Conservation (phyloP, 2,329 filamentous ascomycete species). For the Sarocladium strictum region DNA sequence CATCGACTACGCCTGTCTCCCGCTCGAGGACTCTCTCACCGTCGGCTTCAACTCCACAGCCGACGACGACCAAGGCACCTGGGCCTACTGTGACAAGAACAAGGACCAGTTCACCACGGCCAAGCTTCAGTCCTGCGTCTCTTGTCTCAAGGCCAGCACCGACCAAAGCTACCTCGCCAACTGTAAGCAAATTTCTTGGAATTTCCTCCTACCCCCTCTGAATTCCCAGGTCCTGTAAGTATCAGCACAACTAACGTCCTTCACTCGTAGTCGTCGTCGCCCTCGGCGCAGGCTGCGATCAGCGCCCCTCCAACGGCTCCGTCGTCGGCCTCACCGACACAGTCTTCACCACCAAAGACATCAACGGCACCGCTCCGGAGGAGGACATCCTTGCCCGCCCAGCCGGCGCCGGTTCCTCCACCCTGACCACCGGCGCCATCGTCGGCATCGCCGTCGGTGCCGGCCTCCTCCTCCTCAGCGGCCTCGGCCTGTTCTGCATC, state of each 20-base stretch:
- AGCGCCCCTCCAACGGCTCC: constrained; percentile 32
- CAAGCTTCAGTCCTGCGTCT: constrained; percentile 30
- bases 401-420: constrained; percentile 20
- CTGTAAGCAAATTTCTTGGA: constrained; percentile 31
- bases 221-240: not conserved
- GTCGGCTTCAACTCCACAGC: constrained; percentile 21
- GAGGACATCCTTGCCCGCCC: constrained; percentile 20
- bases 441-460: constrained; percentile 47
- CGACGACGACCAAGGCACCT: constrained; percentile 18
- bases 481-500: constrained; percentile 36
- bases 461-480: constrained; percentile 35
- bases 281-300: constrained; percentile 41
- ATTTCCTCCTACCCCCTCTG: not conserved
- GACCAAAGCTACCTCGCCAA: constrained; percentile 41
- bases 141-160: constrained; percentile 35
- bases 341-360: constrained; percentile 29
- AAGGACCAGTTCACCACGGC: constrained; percentile 24
- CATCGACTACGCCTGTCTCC: constrained; percentile 33
- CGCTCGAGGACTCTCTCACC: constrained; percentile 32
- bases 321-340: constrained; percentile 35
- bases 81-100: constrained; percentile 36
- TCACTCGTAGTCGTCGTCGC: constrained; percentile 36
- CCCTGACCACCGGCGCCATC: constrained; percentile 42
- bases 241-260: constrained; percentile 12
- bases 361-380: constrained; percentile 34